Evolutionary conservation across 148 eudicot species (phyloP).

Genomic region (Cornus florida): DNA sequence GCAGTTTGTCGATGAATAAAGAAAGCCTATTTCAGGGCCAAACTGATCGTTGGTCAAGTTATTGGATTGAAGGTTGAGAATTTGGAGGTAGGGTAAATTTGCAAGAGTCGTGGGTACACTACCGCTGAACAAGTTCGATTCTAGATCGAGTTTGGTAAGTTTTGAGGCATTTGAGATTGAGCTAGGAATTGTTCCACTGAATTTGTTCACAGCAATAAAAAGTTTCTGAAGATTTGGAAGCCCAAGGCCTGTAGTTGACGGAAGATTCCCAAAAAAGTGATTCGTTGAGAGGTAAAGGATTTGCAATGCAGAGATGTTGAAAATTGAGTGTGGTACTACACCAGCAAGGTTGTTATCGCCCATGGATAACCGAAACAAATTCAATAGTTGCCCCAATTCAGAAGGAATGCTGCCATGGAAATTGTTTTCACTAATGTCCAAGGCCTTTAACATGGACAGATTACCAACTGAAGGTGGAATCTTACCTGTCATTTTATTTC

Average conservation of each 20-base stretch:
- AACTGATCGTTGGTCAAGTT: neutral
- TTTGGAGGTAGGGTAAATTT: neutral
- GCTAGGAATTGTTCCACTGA: neutral
- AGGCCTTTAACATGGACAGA: neutral
- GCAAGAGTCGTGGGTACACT: neutral
- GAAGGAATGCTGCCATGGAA: neutral
- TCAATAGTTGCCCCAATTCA: neutral
- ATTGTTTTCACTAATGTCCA: neutral
- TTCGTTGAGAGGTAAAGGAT: neutral
- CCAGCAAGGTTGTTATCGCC: neutral
- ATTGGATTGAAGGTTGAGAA: neutral
- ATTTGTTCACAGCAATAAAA: neutral
- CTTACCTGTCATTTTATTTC: neutral
- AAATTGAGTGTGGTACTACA: neutral
- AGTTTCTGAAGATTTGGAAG: neutral
- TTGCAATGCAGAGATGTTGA: neutral
- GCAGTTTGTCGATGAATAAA: neutral
- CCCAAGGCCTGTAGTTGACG: neutral
- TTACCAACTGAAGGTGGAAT: neutral
- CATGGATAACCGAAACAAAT: neutral
- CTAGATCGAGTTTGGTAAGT: neutral
- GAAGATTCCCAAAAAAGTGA: neutral
- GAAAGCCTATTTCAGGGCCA: neutral
- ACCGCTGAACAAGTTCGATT: neutral
- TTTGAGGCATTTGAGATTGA: neutral